A percentile compares a stretch with the other conserved stretches of the same genome.
Evolutionary conservation across 1,284 basidiomycete genomes (phyloP).

Genomic region (Inonotus obliquus): DNA sequence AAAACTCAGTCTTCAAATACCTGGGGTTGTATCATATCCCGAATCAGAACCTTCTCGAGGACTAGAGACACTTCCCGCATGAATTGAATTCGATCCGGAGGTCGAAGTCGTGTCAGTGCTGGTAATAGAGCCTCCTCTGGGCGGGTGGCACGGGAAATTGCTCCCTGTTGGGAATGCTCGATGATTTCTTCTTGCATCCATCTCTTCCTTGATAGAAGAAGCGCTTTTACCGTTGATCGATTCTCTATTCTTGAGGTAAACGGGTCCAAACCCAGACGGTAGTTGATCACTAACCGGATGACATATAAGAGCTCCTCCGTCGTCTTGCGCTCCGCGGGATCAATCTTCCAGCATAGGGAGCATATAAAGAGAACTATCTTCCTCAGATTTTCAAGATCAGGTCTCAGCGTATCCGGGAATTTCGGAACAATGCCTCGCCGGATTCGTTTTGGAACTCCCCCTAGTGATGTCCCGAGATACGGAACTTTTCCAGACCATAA

Average conservation of each 20-base stretch:
- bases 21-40: not conserved
- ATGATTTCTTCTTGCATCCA: not conserved
- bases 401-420: not conserved
- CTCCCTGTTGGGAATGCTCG: not conserved
- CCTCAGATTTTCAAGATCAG: not conserved
- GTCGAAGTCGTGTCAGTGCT: not conserved
- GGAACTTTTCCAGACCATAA: slow-evolving; percentile 2
- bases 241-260: not conserved
- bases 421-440: not conserved
- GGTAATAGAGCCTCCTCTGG: not conserved
- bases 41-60: not conserved
- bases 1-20: not conserved
- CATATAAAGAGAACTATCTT: not conserved
- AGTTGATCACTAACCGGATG: not conserved
- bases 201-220: not conserved
- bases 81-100: not conserved
- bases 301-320: not conserved
- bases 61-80: not conserved
- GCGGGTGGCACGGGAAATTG: not conserved
- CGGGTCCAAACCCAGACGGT: not conserved
- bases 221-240: not conserved
- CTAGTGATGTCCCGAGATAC: not conserved
- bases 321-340: not conserved
- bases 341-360: not conserved
- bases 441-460: not conserved